Conservation (phyloP, 305 asterid species). For the Solanum hybrid region DNA sequence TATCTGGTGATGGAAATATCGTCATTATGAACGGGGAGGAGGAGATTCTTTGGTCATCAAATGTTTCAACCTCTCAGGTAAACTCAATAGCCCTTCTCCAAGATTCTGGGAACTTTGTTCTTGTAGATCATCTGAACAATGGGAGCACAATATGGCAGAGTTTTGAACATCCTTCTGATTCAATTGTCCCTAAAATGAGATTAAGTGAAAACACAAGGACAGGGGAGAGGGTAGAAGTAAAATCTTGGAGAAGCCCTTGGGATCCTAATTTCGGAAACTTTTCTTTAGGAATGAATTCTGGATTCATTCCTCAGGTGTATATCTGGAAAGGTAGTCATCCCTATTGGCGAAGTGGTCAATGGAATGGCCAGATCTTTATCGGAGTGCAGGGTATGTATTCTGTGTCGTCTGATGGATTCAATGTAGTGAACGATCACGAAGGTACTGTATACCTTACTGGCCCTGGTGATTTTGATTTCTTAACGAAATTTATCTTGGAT, state of each 20-base stretch:
- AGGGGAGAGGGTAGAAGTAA: not conserved
- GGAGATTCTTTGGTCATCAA: slow-evolving; percentile 9
- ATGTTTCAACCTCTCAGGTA: slow-evolving; percentile 3
- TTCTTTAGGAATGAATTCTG: not conserved
- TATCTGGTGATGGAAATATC: slow-evolving; percentile 2
- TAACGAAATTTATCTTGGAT: slow-evolving; percentile 15
- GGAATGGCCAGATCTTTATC: slow-evolving; percentile 29
- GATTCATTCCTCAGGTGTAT: slow-evolving; percentile 15
- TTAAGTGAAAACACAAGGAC: not conserved
- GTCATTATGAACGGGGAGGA: not conserved
- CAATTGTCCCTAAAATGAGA: not conserved
- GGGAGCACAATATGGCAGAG: slow-evolving; percentile 29
- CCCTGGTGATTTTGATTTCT: not conserved
- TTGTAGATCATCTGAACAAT: slow-evolving; percentile 15
- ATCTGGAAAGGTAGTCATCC: slow-evolving; percentile 24
- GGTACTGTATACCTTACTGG: slow-evolving; percentile 22
- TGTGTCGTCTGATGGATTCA: slow-evolving; percentile 16
- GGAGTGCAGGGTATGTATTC: slow-evolving; percentile 27
- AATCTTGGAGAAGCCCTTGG: slow-evolving; percentile 1
- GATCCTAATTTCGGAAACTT: not conserved
- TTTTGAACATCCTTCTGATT: slow-evolving; percentile 13
- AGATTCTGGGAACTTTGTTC: slow-evolving; percentile 40
- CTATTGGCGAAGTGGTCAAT: slow-evolving; percentile 40
- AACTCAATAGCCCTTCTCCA: slow-evolving; percentile 1
- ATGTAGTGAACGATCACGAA: not conserved